phyloP scores from a whole-genome alignment of 805 yeast genomes.

The Pichia insulana region DNA sequence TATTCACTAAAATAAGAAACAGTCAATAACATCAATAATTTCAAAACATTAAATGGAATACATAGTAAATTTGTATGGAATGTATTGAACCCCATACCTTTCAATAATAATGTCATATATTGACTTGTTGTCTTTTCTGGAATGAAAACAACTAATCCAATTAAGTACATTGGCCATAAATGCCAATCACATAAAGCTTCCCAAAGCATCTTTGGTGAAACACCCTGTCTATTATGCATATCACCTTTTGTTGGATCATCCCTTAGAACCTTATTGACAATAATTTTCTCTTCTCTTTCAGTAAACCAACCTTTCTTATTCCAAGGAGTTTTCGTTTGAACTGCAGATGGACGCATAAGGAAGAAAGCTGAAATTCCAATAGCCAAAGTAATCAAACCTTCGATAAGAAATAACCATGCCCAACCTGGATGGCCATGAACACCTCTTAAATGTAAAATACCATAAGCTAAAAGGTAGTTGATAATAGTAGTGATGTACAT shows the following conservation, averaged over 20 bases:
- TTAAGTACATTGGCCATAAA: constrained; percentile 45
- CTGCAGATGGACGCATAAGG: constrained; percentile 28
- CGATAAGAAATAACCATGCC: constrained; percentile 58
- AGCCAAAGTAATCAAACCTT: constrained; percentile 46
- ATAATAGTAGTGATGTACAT: constrained; percentile 38
- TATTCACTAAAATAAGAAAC: constrained; percentile 32
- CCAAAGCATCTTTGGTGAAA: constrained; percentile 33
- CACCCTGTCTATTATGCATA: constrained; percentile 51
- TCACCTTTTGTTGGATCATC: constrained; percentile 59
- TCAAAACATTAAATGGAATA: constrained; percentile 41
- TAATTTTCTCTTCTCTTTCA: constrained; percentile 45
- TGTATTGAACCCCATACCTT: constrained; percentile 42
- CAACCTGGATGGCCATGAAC: constrained; percentile 40
- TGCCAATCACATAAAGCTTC: constrained; percentile 40
- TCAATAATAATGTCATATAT: constrained; percentile 43
- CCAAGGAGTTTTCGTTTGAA: constrained; percentile 22
- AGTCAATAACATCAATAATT: constrained; percentile 28
- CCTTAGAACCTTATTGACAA: constrained; percentile 47
- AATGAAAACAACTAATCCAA: constrained; percentile 36
- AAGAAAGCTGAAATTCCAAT: constrained; percentile 35
- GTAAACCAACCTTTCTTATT: constrained; percentile 33
- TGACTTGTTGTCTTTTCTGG: constrained; percentile 29
- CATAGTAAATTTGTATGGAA: constrained; percentile 43
- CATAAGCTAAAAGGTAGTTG: constrained; percentile 39
- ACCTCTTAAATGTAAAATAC: constrained; percentile 43